A percentile compares a stretch with the other conserved stretches of the same genome.
Evolutionary conservation across 371 early-diverging fungal species (phyloP).

Genomic region (Mucor indicus): DNA sequence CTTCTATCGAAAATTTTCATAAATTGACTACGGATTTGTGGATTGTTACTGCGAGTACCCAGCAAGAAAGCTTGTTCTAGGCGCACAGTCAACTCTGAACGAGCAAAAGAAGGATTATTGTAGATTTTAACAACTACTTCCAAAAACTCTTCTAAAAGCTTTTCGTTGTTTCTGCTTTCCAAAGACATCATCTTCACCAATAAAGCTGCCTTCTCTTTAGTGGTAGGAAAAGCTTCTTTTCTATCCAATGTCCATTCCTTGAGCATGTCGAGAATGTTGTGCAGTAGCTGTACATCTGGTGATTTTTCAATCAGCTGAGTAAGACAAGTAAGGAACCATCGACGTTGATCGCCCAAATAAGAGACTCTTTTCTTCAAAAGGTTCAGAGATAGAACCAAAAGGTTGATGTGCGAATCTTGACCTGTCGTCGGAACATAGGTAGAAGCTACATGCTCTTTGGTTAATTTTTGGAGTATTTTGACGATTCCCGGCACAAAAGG

Average conservation of each 20-base stretch:
- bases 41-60: conserved; percentile 79
- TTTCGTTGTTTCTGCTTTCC: conserved; percentile 63
- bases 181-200: conserved; percentile 88
- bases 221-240: conserved; percentile 86
- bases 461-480: conserved; percentile 78
- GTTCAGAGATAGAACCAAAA: conserved; percentile 67
- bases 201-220: conserved; percentile 92
- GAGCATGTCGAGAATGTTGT: conserved; percentile 76
- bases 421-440: conserved; percentile 22
- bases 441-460: conserved; percentile 71
- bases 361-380: conserved; percentile 78
- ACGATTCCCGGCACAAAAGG: conserved; percentile 77
- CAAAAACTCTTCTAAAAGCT: conserved; percentile 79
- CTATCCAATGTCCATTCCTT: conserved; percentile 83
- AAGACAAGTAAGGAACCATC: conserved; percentile 76
- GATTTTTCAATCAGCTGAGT: conserved; percentile 85
- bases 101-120: conserved; percentile 70
- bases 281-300: conserved; percentile 66
- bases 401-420: conserved; percentile 56
- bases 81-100: conserved; percentile 88
- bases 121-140: conserved; percentile 87
- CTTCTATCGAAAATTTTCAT: conserved; percentile 79
- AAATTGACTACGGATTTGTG: conserved; percentile 77
- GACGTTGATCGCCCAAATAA: conserved; percentile 85
- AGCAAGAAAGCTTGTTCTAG: conserved; percentile 92